These are phyloP conservation scores for Bathelium albidoporum DNA, from an alignment of 495 filamentous ascomycete species.

Conservation along the genomic window DNA sequence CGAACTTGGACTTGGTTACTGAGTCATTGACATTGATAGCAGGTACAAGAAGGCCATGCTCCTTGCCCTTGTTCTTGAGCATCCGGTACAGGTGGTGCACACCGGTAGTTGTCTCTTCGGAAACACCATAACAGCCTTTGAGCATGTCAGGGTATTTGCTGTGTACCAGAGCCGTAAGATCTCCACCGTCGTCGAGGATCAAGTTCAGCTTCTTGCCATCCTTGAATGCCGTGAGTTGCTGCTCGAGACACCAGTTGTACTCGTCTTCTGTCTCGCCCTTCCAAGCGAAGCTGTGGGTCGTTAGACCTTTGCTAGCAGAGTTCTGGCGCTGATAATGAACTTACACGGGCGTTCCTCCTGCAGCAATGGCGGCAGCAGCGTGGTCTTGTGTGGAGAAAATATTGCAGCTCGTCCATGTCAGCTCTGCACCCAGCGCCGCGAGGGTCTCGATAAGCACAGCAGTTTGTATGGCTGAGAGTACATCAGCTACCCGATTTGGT, in stretches of 20 bases:
- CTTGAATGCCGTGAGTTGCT: constrained; percentile 95
- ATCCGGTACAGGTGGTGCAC: constrained; percentile 98
- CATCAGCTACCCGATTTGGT: constrained; percentile 14
- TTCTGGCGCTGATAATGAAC: constrained; percentile 14
- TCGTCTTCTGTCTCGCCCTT: constrained; percentile 99
- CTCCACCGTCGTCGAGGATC: constrained; percentile 98
- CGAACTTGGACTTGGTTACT: constrained; percentile 99
- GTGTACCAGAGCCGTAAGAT: constrained; percentile 93
- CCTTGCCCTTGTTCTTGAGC: constrained; percentile 66
- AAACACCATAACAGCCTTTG: constrained; percentile 93
- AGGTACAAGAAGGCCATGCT: constrained; percentile 63
- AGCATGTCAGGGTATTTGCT: constrained; percentile 96
- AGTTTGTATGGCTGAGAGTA: constrained; percentile 75
- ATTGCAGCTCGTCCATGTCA: constrained; percentile 96
- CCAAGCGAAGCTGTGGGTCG: constrained; percentile 70
- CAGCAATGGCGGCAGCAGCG: constrained; percentile 93
- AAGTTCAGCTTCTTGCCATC: constrained; percentile 93
- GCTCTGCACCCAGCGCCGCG: constrained; percentile 84
- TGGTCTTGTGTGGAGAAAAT: constrained; percentile 99
- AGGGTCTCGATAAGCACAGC: constrained; percentile 98
- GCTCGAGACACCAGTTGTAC: constrained; percentile 98
- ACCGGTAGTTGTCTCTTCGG: constrained; percentile 98
- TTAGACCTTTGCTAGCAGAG: constrained; percentile 17
- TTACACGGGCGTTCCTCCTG: constrained; percentile 81
- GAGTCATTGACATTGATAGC: constrained; percentile 99